Evolutionary conservation across 1,139 yeast species (phyloP).

Genomic region (Eremothecium sinecaudum): DNA sequence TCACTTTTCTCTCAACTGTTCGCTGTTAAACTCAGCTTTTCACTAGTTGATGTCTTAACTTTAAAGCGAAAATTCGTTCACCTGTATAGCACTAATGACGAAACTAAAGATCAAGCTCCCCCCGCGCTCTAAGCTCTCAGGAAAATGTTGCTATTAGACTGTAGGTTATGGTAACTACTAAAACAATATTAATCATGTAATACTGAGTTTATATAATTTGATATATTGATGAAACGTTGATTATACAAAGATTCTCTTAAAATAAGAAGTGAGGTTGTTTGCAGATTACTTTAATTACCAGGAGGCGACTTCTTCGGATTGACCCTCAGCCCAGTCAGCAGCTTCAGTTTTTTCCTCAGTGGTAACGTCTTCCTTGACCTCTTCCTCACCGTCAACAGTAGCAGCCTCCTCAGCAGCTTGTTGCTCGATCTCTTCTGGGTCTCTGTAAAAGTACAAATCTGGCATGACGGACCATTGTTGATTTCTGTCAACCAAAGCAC

Average conservation of each 20-base stretch:
- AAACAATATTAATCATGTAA: constrained; percentile 11
- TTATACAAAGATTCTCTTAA: constrained; percentile 6
- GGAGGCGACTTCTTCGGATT: constrained; percentile 39
- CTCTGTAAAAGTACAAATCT: constrained; percentile 99
- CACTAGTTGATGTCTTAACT: no score
- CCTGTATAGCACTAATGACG: no score
- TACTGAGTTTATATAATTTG: constrained; percentile 9
- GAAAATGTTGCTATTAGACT: no score
- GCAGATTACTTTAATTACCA: constrained; percentile 28
- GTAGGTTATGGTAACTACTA: no score
- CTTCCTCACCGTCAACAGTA: constrained; percentile 50
- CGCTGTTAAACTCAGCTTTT: neutral
- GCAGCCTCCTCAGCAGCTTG: constrained; percentile 58
- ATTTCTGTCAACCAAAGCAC: constrained; percentile 93
- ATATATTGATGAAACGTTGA: constrained; percentile 8
- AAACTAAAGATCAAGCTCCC: no score
- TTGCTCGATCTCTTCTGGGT: constrained; percentile 98
- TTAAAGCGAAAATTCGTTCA: no score
- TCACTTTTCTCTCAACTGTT: neutral
- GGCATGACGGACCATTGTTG: constrained; percentile 99
- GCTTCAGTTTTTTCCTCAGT: constrained; percentile 63
- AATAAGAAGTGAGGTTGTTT: neutral
- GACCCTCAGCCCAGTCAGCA: constrained; percentile 70
- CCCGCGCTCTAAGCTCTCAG: no score
- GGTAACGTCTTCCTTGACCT: constrained; percentile 46